Conservation (phyloP, 2,329 filamentous ascomycete species). For the Nannizziopsis barbatae region DNA sequence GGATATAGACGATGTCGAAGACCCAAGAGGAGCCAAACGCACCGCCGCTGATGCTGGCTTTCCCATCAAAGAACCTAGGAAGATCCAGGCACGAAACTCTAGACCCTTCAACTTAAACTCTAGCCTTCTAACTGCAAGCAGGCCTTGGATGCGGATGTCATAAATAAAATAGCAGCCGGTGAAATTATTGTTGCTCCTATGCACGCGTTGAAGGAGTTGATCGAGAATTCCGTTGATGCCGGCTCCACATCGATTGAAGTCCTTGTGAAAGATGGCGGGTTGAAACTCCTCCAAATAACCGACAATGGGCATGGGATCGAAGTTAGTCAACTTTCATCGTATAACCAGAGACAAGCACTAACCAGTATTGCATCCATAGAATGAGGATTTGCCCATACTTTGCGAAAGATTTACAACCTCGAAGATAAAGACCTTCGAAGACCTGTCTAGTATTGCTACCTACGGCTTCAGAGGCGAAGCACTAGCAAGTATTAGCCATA, state of each 20-base stretch:
- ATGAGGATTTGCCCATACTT: slow-evolving; percentile 79
- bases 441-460: slow-evolving; percentile 76
- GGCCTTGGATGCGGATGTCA: slow-evolving; percentile 81
- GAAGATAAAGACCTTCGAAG: slow-evolving; percentile 87
- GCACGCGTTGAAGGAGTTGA: slow-evolving; percentile 88
- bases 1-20: slow-evolving; percentile 31
- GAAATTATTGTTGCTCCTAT: slow-evolving; percentile 98
- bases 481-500: slow-evolving; percentile 93
- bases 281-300: slow-evolving; percentile 92
- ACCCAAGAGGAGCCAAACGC: slow-evolving; percentile 38
- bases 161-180: slow-evolving; percentile 96
- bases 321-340: slow-evolving; percentile 41
- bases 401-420: slow-evolving; percentile 96
- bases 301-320: slow-evolving; percentile 96
- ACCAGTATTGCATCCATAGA: slow-evolving; percentile 40
- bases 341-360: slow-evolving; percentile 7
- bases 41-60: slow-evolving; percentile 37
- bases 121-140: slow-evolving; percentile 27
- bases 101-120: slow-evolving; percentile 15
- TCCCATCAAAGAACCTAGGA: slow-evolving; percentile 36
- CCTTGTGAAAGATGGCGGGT: slow-evolving; percentile 82
- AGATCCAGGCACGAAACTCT: slow-evolving; percentile 37
- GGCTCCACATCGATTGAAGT: slow-evolving; percentile 85
- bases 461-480: slow-evolving; percentile 98
- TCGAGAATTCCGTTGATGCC: slow-evolving; percentile 97